A percentile compares a stretch with the other conserved stretches of the same genome.
Conservation (phyloP, 495 filamentous ascomycete species). For the Rhypophila decipiens region DNA sequence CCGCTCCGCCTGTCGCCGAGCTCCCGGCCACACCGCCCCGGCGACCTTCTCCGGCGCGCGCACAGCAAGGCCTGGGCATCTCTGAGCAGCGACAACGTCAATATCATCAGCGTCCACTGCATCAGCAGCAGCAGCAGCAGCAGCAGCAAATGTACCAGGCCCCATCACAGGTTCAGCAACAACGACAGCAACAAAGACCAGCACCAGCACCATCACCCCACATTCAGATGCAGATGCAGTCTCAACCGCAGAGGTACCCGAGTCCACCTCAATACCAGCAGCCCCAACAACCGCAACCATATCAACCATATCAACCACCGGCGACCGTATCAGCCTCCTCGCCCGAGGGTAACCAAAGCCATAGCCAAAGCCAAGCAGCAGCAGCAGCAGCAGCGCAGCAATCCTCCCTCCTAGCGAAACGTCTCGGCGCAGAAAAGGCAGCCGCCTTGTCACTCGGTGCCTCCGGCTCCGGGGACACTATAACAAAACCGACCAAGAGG, state of each 20-base stretch:
- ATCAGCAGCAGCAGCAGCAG: constrained; percentile 3
- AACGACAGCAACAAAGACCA: constrained; percentile 4
- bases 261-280: neutral
- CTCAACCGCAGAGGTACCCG: neutral
- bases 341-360: too few species aligned
- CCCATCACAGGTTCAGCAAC: constrained; percentile 3
- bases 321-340: too few species aligned
- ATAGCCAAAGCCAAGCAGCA: neutral
- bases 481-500: too few species aligned
- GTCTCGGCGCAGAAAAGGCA: constrained; percentile 41
- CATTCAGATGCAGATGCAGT: neutral
- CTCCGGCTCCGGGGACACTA: constrained; percentile 9
- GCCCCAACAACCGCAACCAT: constrained; percentile 5
- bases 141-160: constrained; percentile 5
- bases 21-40: too few species aligned
- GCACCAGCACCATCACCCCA: too few species aligned
- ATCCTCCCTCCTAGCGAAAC: constrained; percentile 41
- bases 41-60: neutral
- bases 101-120: constrained; percentile 1
- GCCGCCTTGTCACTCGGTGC: constrained; percentile 29
- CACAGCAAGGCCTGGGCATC: neutral
- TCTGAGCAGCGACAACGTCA: neutral
- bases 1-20: too few species aligned
- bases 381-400: constrained; percentile 6
- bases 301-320: neutral